Evolutionary conservation across 257 asterid genomes (phyloP).

Genomic region (Penstemon barbatus): DNA sequence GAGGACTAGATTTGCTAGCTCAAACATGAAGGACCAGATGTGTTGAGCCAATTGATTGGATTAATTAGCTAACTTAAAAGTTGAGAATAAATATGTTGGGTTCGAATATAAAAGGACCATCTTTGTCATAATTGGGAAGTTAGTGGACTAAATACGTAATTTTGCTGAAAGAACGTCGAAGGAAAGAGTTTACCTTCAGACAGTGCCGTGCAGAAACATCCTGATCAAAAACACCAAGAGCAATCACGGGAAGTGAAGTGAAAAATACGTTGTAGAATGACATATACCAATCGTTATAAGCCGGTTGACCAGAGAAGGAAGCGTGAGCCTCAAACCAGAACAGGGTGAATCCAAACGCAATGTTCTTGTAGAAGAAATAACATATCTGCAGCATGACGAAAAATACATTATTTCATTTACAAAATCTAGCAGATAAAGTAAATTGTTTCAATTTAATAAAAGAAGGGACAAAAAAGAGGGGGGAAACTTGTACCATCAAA

Average conservation of each 20-base stretch:
- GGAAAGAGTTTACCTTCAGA: slow-evolving; percentile 56
- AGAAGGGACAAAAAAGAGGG: slow-evolving; percentile 1
- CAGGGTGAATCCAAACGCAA: slow-evolving; percentile 89
- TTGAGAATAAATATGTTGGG: no score
- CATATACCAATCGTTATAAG: slow-evolving; percentile 94
- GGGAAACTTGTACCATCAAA: slow-evolving; percentile 62
- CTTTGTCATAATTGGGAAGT: no score
- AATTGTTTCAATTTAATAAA: neutral
- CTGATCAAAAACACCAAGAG: slow-evolving; percentile 94
- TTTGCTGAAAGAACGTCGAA: neutral
- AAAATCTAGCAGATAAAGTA: no score
- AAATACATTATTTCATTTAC: no score
- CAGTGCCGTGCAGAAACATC: slow-evolving; percentile 82
- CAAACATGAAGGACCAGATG: no score
- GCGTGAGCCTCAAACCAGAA: slow-evolving; percentile 93
- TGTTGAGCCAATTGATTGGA: no score
- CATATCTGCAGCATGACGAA: slow-evolving; percentile 65
- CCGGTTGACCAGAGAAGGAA: slow-evolving; percentile 94
- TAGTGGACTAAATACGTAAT: no score
- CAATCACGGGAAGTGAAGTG: slow-evolving; percentile 93
- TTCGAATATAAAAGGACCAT: no score
- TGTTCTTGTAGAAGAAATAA: slow-evolving; percentile 95
- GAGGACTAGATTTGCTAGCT: no score
- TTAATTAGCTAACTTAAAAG: no score
- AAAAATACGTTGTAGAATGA: slow-evolving; percentile 89